Percentiles rank a stretch among this genome's conserved stretches.
Evolutionary conservation across 805 yeast genomes (phyloP).

Genomic region (Starmerella etchellsii): DNA sequence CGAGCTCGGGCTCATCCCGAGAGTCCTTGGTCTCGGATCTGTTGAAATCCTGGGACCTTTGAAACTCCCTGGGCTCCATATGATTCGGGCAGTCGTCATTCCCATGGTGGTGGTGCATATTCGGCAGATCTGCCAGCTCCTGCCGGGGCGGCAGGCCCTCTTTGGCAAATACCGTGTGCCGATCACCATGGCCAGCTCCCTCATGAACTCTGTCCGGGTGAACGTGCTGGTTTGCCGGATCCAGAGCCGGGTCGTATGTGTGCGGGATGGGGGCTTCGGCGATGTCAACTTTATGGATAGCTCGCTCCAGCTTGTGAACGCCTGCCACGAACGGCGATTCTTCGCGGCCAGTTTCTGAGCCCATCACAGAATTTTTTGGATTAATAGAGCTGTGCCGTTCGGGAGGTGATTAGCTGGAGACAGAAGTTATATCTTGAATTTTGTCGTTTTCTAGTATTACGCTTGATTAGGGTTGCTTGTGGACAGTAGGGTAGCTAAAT

Average conservation of each 20-base stretch:
- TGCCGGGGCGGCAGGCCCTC: slow-evolving; percentile 12
- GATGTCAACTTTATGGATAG: slow-evolving; percentile 12
- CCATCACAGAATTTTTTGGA: neutral
- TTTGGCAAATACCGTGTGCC: slow-evolving; percentile 17
- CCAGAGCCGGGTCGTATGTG: slow-evolving; percentile 25
- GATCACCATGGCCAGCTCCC: slow-evolving; percentile 21
- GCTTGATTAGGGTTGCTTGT: neutral
- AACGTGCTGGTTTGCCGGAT: slow-evolving; percentile 25
- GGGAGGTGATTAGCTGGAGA: neutral
- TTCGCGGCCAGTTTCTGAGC: neutral
- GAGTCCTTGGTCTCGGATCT: neutral
- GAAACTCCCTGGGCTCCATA: neutral
- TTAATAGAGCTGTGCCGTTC: neutral
- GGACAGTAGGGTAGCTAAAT: no score
- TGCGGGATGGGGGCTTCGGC: slow-evolving; percentile 16
- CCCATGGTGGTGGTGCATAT: slow-evolving; percentile 4
- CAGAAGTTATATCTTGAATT: neutral
- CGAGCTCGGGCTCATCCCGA: neutral
- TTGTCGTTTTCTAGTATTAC: neutral
- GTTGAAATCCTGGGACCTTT: no score
- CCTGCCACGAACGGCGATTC: neutral
- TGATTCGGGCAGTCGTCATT: neutral
- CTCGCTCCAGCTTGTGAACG: slow-evolving; percentile 9
- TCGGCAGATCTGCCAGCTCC: slow-evolving; percentile 13
- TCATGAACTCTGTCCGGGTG: slow-evolving; percentile 25